phyloP scores from a whole-genome alignment of 192 early-diverging fungal genomes.

The Rhizoclosmatium globosum region DNA sequence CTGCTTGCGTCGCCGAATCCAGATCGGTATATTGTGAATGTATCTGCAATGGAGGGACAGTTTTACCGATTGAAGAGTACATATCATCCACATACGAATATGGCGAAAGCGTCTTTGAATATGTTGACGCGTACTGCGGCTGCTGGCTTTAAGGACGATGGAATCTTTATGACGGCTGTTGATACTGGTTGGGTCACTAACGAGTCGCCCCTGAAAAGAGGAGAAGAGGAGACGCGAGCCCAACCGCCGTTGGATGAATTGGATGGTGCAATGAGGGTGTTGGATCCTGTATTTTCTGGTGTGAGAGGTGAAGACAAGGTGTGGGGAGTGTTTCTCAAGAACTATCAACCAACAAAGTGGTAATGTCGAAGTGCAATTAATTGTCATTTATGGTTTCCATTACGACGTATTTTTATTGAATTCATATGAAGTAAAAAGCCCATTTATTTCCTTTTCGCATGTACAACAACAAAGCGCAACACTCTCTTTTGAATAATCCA shows the following conservation, averaged over 20 bases:
- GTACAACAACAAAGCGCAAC: constrained; percentile 15
- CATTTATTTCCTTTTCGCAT: background rate
- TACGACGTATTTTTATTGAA: no score
- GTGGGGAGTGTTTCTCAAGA: constrained; percentile 60
- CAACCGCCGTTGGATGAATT: constrained; percentile 60
- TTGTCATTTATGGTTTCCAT: no score
- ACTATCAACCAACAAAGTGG: constrained; percentile 57
- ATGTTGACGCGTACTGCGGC: constrained; percentile 62
- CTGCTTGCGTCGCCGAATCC: constrained; percentile 44
- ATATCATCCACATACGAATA: constrained; percentile 52
- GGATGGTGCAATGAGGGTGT: constrained; percentile 62
- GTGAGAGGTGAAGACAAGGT: constrained; percentile 48
- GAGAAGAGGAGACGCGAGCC: constrained; percentile 38
- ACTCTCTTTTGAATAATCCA: constrained; percentile 8
- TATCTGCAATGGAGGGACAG: constrained; percentile 62
- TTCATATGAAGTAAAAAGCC: background rate
- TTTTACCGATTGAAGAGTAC: constrained; percentile 56
- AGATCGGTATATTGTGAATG: constrained; percentile 59
- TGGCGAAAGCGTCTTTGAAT: constrained; percentile 57
- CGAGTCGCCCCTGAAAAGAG: constrained; percentile 53
- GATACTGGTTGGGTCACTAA: constrained; percentile 67
- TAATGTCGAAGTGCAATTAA: background rate
- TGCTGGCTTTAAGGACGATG: constrained; percentile 41
- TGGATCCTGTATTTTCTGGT: constrained; percentile 58
- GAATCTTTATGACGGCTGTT: constrained; percentile 61